Percentiles rank a stretch among this genome's conserved stretches.
Evolutionary conservation across 2,329 filamentous ascomycete species (phyloP).

Genomic region (Claviceps pusilla): DNA sequence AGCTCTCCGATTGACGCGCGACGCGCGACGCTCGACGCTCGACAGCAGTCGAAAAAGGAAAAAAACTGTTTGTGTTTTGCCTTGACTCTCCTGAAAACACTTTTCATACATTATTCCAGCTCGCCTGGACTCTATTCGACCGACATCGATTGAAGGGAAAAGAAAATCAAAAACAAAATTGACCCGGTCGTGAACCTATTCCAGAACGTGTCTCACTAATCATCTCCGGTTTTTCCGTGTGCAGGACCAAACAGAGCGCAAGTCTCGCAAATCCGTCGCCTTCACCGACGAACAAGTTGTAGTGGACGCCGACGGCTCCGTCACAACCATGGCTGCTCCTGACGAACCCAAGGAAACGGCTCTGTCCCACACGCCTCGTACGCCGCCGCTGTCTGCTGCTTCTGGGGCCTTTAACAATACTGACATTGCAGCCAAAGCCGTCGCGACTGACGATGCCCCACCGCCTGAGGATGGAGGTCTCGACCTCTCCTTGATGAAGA

Average conservation of each 20-base stretch:
- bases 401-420: slow-evolving; percentile 33
- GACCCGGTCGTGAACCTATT: background rate
- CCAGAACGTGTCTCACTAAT: background rate
- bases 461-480: slow-evolving; percentile 37
- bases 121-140: background rate
- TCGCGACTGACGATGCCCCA: slow-evolving; percentile 28
- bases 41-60: too few species aligned
- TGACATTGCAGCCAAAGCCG: slow-evolving; percentile 31
- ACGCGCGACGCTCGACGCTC: too few species aligned
- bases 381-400: slow-evolving; percentile 41
- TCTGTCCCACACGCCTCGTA: slow-evolving; percentile 61
- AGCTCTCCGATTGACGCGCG: background rate
- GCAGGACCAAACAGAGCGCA: slow-evolving; percentile 35
- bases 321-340: slow-evolving; percentile 59
- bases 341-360: slow-evolving; percentile 69
- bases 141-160: background rate
- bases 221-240: background rate
- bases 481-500: slow-evolving; percentile 58
- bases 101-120: background rate
- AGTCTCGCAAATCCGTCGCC: slow-evolving; percentile 81
- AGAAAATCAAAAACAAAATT: too few species aligned
- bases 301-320: slow-evolving; percentile 77
- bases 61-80: background rate
- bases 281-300: slow-evolving; percentile 80
- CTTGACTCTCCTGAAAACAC: background rate